These are phyloP conservation scores for Alliaria petiolata DNA, from an alignment of 345 rosid genomes.

Conservation along the genomic window DNA sequence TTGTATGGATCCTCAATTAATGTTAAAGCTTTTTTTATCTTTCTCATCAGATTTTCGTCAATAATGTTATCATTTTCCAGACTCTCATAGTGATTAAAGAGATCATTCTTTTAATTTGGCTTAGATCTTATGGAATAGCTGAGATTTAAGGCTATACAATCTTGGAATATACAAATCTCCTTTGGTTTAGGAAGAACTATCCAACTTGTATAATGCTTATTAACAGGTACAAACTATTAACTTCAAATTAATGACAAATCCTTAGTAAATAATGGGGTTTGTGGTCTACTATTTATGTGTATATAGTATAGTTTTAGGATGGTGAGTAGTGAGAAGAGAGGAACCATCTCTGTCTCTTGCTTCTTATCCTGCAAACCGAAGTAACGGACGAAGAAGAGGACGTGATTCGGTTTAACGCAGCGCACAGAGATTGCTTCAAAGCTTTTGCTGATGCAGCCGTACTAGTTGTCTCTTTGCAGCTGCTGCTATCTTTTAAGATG, in stretches of 20 bases:
- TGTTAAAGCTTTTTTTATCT: background rate
- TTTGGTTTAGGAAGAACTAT: background rate
- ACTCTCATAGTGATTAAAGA: background rate
- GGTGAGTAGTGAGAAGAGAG: slow-evolving; percentile 43
- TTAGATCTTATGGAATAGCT: background rate
- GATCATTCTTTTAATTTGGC: background rate
- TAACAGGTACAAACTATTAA: too few species aligned
- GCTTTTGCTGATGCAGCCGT: slow-evolving; percentile 23
- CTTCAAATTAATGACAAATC: background rate
- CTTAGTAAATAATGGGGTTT: background rate
- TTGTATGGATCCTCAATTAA: slow-evolving; percentile 19
- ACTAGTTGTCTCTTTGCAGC: background rate
- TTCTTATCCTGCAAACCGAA: slow-evolving; percentile 55
- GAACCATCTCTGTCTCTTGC: slow-evolving; percentile 89
- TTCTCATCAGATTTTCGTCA: background rate
- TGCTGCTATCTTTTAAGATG: slow-evolving; percentile 37
- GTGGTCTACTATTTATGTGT: background rate
- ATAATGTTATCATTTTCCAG: background rate
- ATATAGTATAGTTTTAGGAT: background rate
- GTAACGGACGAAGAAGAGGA: slow-evolving; percentile 42
- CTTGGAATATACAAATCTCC: background rate
- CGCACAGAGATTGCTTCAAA: slow-evolving; percentile 47
- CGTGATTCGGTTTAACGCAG: slow-evolving; percentile 38
- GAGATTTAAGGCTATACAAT: background rate
- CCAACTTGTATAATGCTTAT: background rate